These are phyloP conservation scores for Sporothrix brunneoviolacea DNA, from an alignment of 2,329 filamentous ascomycete genomes.

Conservation along the genomic window DNA sequence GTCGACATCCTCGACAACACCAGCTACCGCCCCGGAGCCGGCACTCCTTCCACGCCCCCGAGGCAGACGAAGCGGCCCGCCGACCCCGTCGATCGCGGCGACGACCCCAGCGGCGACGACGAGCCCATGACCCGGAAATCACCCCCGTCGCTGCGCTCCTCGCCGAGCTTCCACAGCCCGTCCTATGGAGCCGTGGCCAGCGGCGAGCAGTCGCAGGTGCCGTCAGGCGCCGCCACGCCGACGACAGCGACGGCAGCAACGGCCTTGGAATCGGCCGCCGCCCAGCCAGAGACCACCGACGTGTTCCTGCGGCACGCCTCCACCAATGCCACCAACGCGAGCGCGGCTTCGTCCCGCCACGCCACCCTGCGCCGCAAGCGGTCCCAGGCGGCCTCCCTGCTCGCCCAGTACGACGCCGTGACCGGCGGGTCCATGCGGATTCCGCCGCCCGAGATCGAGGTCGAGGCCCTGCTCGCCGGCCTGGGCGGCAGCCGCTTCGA, in stretches of 20 bases:
- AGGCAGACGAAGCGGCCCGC: slow-evolving; percentile 15
- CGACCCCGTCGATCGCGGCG: slow-evolving; percentile 5
- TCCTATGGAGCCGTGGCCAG: slow-evolving; percentile 28
- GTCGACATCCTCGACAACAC: slow-evolving; percentile 12
- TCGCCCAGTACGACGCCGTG: slow-evolving; percentile 16
- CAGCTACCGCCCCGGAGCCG: too few species aligned
- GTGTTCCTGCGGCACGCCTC: background rate
- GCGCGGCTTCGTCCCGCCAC: slow-evolving; percentile 1
- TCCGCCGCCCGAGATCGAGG: slow-evolving; percentile 44
- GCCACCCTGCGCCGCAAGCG: slow-evolving; percentile 13
- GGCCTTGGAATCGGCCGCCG: background rate
- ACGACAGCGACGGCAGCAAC: background rate
- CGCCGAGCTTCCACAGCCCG: slow-evolving; percentile 26
- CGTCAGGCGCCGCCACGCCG: background rate
- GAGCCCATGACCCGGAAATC: slow-evolving; percentile 23
- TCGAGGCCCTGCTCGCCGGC: slow-evolving; percentile 44
- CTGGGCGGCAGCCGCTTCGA: slow-evolving; percentile 33
- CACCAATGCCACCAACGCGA: background rate
- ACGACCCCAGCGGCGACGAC: too few species aligned
- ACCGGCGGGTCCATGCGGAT: slow-evolving; percentile 19
- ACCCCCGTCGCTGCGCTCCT: slow-evolving; percentile 25
- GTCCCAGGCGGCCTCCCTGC: slow-evolving; percentile 16
- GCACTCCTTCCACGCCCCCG: slow-evolving; percentile 8
- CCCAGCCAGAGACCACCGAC: background rate
- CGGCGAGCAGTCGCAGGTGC: too few species aligned